phyloP scores from a whole-genome alignment of 2,329 filamentous ascomycete genomes.

The Phyllachora maydis region DNA sequence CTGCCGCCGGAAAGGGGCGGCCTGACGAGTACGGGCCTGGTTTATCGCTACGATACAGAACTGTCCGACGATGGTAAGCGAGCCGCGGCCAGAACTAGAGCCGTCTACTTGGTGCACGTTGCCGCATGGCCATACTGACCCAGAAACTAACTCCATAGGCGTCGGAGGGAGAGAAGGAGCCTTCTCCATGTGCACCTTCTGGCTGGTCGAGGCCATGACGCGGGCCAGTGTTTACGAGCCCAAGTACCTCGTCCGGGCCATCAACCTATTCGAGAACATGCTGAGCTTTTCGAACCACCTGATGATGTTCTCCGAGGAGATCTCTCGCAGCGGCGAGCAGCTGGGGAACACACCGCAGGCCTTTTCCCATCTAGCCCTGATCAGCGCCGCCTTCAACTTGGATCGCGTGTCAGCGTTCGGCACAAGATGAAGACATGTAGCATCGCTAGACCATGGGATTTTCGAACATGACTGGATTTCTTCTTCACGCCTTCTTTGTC shows the following conservation, averaged over 20 bases:
- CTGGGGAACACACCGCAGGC: slow-evolving; percentile 64
- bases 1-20: slow-evolving; percentile 55
- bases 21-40: slow-evolving; percentile 52
- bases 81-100: no score
- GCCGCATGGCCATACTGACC: neutral
- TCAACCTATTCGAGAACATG: slow-evolving; percentile 61
- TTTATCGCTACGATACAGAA: slow-evolving; percentile 54
- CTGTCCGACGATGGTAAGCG: slow-evolving; percentile 44
- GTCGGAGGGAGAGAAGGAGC: slow-evolving; percentile 57
- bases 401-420: slow-evolving; percentile 28
- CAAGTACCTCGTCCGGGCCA: slow-evolving; percentile 39
- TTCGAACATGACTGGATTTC: no score
- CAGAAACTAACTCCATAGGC: slow-evolving; percentile 22
- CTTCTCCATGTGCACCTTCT: slow-evolving; percentile 69
- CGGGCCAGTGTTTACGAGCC: slow-evolving; percentile 42
- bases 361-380: slow-evolving; percentile 55
- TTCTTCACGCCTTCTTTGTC: no score
- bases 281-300: slow-evolving; percentile 58
- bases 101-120: no score
- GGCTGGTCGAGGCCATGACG: slow-evolving; percentile 62
- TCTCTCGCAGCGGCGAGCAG: slow-evolving; percentile 54
- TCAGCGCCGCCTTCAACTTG: slow-evolving; percentile 61
- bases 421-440: no score
- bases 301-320: slow-evolving; percentile 64
- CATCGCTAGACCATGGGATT: no score